A percentile compares a stretch with the other conserved stretches of the same genome.
Evolutionary conservation across 306 rosid species (phyloP).

Genomic region (Amphicarpaea edgeworthii): DNA sequence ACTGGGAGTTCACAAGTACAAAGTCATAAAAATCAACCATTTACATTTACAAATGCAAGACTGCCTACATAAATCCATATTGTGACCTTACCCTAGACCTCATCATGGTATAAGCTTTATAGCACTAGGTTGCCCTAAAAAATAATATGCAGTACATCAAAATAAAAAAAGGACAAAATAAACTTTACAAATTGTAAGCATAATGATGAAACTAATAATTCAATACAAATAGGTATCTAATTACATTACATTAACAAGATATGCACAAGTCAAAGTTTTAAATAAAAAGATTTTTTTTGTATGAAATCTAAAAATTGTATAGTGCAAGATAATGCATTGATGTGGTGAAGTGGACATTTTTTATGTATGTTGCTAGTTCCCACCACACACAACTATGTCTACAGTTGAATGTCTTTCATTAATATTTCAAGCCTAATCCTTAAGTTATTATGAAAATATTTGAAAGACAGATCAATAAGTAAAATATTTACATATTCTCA

Average conservation of each 20-base stretch:
- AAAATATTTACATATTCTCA: conserved; percentile 3
- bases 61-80: background rate
- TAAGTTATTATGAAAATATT: background rate
- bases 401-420: background rate
- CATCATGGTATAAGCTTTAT: background rate
- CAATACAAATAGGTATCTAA: conserved; percentile 31
- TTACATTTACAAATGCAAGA: background rate
- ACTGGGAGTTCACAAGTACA: background rate
- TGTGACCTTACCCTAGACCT: background rate
- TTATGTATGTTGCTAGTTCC: background rate
- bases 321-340: conserved; percentile 4
- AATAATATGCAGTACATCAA: conserved; percentile 9
- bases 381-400: conserved; percentile 32
- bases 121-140: background rate
- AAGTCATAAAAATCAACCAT: background rate
- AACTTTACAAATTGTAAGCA: conserved; percentile 1
- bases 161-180: background rate
- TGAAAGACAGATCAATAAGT: conserved; percentile 15
- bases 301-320: conserved; percentile 12
- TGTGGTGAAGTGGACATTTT: conserved; percentile 17
- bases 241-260: conserved; percentile 23
- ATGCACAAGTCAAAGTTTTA: background rate
- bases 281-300: background rate
- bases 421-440: no score
- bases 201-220: conserved; percentile 26